Evolutionary conservation across 164 flowering plant species (phyloP).

Genomic region (Nymphaea colorata): DNA sequence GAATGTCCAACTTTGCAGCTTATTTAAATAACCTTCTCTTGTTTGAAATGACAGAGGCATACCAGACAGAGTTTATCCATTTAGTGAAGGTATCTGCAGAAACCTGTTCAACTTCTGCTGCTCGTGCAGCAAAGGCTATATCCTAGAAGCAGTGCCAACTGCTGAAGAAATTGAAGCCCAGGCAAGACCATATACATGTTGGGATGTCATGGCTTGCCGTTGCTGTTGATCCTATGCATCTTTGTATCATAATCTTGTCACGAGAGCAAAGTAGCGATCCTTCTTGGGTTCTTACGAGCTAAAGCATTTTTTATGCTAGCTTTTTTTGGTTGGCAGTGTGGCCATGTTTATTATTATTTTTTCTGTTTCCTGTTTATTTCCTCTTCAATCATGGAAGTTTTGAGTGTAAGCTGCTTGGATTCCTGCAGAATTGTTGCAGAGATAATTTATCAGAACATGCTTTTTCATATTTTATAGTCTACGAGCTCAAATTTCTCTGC

Average conservation of each 20-base stretch:
- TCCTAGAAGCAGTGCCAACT: slow-evolving; percentile 58
- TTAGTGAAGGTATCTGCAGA: slow-evolving; percentile 70
- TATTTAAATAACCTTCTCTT: too few relatives aligned
- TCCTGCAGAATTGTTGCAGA: not conserved
- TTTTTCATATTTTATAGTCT: not conserved
- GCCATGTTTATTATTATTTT: not conserved
- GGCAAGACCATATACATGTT: slow-evolving; percentile 62
- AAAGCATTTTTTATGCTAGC: not conserved
- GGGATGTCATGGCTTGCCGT: slow-evolving; percentile 52
- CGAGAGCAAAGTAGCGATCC: not conserved
- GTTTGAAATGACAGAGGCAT: slow-evolving; percentile 35
- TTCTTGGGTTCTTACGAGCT: too few relatives aligned
- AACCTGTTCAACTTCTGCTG: slow-evolving; percentile 69
- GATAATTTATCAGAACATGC: not conserved
- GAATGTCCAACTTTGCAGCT: too few relatives aligned
- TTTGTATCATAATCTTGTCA: not conserved
- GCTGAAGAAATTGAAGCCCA: slow-evolving; percentile 49
- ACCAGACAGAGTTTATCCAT: slow-evolving; percentile 85
- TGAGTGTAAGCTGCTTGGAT: not conserved
- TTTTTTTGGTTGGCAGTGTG: not conserved
- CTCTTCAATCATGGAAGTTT: not conserved
- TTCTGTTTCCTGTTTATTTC: not conserved
- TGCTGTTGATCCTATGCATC: slow-evolving; percentile 35
- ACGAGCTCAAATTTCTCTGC: too few relatives aligned
- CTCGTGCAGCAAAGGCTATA: slow-evolving; percentile 21